Percentiles rank a stretch among this genome's conserved stretches.
phyloP scores from a whole-genome alignment of 2,329 filamentous ascomycete species.

The Pseudogymnoascus sp. region DNA sequence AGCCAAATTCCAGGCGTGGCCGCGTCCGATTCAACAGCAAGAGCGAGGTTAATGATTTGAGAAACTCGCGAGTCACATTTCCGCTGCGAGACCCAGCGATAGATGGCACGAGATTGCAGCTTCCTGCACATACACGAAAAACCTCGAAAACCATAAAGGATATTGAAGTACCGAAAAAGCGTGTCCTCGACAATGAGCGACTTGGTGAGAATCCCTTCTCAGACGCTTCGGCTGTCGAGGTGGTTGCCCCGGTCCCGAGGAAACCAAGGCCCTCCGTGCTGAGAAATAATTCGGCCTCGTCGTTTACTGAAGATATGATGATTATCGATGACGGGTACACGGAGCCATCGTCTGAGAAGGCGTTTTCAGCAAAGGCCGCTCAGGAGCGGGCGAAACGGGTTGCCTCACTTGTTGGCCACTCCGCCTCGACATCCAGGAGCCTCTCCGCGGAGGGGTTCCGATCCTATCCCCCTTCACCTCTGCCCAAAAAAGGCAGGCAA shows the following conservation, averaged over 20 bases:
- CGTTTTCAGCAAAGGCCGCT: slow-evolving; percentile 25
- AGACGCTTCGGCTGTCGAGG: neutral
- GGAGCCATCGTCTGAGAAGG: slow-evolving; percentile 22
- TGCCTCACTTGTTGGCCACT: slow-evolving; percentile 25
- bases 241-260: neutral
- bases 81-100: slow-evolving; percentile 19
- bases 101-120: neutral
- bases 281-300: slow-evolving; percentile 20
- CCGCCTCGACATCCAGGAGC: slow-evolving; percentile 25
- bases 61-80: slow-evolving; percentile 21
- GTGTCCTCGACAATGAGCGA: neutral
- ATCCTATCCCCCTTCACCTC: neutral
- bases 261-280: slow-evolving; percentile 22
- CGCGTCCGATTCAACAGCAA: slow-evolving; percentile 27
- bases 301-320: slow-evolving; percentile 11
- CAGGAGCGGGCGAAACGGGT: slow-evolving; percentile 26
- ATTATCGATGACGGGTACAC: slow-evolving; percentile 11
- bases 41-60: slow-evolving; percentile 25
- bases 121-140: slow-evolving; percentile 24
- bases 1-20: slow-evolving; percentile 5
- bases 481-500: neutral
- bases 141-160: slow-evolving; percentile 4
- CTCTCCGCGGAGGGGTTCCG: slow-evolving; percentile 20
- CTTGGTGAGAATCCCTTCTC: slow-evolving; percentile 17
- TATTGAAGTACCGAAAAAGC: slow-evolving; percentile 3